Percentiles rank a stretch among this genome's conserved stretches.
phyloP scores from a whole-genome alignment of 768 basidiomycete genomes.

The Strobilomyces dryophilus region DNA sequence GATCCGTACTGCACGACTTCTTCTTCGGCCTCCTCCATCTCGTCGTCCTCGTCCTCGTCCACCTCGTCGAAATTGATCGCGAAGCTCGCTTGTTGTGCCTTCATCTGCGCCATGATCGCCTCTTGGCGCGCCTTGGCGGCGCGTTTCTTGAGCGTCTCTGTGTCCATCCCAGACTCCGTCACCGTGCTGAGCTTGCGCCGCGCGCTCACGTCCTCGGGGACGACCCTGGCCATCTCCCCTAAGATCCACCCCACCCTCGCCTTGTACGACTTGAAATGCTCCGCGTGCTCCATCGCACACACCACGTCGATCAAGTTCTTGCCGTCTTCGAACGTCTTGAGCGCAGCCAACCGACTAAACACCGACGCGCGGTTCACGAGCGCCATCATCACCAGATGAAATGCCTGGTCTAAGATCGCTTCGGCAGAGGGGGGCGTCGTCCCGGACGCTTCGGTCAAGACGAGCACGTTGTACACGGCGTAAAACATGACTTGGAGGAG shows the following conservation, averaged over 20 bases:
- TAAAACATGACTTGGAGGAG: conserved; percentile 83
- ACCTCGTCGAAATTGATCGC: conserved; percentile 75
- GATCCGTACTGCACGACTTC: conserved; percentile 67
- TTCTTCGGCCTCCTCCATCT: conserved; percentile 38
- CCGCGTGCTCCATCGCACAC: conserved; percentile 73
- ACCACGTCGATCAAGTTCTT: conserved; percentile 68
- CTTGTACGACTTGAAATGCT: conserved; percentile 68
- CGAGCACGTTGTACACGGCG: conserved; percentile 69
- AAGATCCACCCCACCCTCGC: conserved; percentile 77
- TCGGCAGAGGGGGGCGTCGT: conserved; percentile 75
- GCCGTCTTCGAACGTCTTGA: conserved; percentile 52
- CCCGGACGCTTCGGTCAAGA: conserved; percentile 55
- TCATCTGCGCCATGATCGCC: conserved; percentile 94
- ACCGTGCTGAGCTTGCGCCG: conserved; percentile 43
- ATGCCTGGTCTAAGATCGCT: conserved; percentile 82
- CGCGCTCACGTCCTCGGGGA: conserved; percentile 52
- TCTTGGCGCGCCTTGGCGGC: conserved; percentile 91
- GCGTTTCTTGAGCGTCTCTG: conserved; percentile 70
- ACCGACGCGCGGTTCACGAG: conserved; percentile 62
- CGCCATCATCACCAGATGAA: conserved; percentile 85
- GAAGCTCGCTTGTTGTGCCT: conserved; percentile 85
- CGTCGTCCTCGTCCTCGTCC: conserved; percentile 60
- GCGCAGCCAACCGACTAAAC: conserved; percentile 57
- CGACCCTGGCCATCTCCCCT: conserved; percentile 48
- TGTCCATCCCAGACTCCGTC: conserved; percentile 37